phyloP scores from a whole-genome alignment of 2,329 filamentous ascomycete species.

The Talaromyces sp. region DNA sequence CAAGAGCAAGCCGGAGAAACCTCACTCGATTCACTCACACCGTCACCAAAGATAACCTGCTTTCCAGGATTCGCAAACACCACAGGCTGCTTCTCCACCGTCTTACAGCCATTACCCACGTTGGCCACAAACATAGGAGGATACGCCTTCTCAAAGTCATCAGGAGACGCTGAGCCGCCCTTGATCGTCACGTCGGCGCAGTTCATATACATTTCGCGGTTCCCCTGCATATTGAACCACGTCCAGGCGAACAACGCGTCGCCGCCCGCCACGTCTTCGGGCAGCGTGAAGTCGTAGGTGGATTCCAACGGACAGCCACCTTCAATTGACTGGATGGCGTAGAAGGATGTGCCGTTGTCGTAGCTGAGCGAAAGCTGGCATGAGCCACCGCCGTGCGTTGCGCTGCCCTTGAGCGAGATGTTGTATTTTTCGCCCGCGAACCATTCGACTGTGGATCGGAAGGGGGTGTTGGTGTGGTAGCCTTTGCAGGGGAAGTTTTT shows the following conservation, averaged over 20 bases:
- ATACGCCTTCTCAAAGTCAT: constrained; percentile 1
- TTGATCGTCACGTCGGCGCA: constrained; percentile 64
- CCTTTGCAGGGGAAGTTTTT: constrained; percentile 74
- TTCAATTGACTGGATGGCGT: constrained; percentile 59
- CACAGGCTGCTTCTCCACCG: constrained; percentile 52
- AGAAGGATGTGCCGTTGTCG: constrained; percentile 64
- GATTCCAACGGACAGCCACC: constrained; percentile 49
- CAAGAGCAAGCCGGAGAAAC: constrained; percentile 3
- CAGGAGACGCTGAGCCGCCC: constrained; percentile 13
- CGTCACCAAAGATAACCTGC: constrained; percentile 5
- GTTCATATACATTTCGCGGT: constrained; percentile 84
- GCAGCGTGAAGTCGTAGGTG: constrained; percentile 61
- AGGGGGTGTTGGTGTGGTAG: constrained; percentile 48
- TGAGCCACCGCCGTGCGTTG: constrained; percentile 63
- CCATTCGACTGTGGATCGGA: constrained; percentile 54
- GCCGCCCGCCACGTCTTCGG: constrained; percentile 53
- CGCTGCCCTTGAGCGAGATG: constrained; percentile 58
- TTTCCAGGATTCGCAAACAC: constrained; percentile 60
- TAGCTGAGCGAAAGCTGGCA: constrained; percentile 72
- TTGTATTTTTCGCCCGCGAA: constrained; percentile 56
- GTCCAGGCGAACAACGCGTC: constrained; percentile 67
- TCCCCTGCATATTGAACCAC: constrained; percentile 70
- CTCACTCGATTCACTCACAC: not conserved
- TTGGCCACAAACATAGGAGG: constrained; percentile 8
- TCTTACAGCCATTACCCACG: constrained; percentile 43